Conservation (phyloP, 2,329 filamentous ascomycete species). For the Neoarthrinium moseri region DNA sequence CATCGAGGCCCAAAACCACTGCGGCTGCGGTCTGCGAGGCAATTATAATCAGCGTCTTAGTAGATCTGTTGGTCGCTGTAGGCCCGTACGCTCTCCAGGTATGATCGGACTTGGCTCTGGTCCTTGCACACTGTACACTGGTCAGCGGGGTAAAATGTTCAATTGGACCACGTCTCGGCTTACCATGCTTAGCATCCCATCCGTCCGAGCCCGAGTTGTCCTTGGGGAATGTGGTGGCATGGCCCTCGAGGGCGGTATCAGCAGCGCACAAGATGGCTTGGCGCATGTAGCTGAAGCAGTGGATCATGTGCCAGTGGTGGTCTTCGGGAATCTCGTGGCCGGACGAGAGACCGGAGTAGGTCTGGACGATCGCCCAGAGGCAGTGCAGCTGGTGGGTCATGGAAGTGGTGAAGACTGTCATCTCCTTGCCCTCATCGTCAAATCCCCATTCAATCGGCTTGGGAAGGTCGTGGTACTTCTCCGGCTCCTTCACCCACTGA, state of each 20-base stretch:
- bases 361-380: conserved; percentile 41
- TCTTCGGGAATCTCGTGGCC: conserved; percentile 38
- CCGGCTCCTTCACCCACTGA: conserved; percentile 27
- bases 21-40: no score
- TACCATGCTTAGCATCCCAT: conserved; percentile 45
- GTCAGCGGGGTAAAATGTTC: neutral
- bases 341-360: conserved; percentile 39
- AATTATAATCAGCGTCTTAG: conserved; percentile 6
- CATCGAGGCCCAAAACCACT: no score
- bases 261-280: conserved; percentile 45
- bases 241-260: conserved; percentile 44
- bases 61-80: conserved; percentile 44
- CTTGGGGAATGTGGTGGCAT: conserved; percentile 45
- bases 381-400: conserved; percentile 41
- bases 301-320: conserved; percentile 47
- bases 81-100: conserved; percentile 42
- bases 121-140: conserved; percentile 38
- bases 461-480: conserved; percentile 28
- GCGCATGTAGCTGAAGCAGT: conserved; percentile 48
- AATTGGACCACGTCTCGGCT: conserved; percentile 10
- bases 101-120: conserved; percentile 37
- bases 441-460: conserved; percentile 29
- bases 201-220: conserved; percentile 44
- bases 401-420: conserved; percentile 38
- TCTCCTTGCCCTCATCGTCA: conserved; percentile 23